Conservation (phyloP, 495 filamentous ascomycete genomes). For the Jackrogersella minutella region DNA sequence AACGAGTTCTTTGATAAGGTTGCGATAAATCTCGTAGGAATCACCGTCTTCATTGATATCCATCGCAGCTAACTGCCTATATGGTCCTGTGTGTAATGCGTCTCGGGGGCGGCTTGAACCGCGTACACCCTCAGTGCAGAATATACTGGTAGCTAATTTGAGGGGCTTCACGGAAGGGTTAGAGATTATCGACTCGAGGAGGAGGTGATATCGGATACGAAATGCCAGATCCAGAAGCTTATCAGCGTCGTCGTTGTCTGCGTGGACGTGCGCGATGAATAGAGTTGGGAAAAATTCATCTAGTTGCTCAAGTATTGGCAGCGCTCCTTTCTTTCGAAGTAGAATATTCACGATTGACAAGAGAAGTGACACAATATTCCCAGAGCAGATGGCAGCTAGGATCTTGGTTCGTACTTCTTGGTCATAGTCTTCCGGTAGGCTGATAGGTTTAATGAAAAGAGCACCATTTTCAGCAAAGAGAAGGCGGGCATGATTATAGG, state of each 20-base stretch:
- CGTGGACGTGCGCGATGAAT: background rate
- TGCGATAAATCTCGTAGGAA: background rate
- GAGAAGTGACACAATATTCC: conserved; percentile 40
- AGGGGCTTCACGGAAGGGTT: conserved; percentile 12
- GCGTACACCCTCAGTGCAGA: conserved; percentile 17
- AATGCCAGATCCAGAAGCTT: conserved; percentile 25
- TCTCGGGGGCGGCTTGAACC: conserved; percentile 6
- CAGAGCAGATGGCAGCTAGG: conserved; percentile 24
- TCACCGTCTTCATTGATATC: conserved; percentile 6
- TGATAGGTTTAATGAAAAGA: conserved; percentile 30
- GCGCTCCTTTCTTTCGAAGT: background rate
- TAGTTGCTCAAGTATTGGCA: conserved; percentile 30
- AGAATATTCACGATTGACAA: conserved; percentile 24
- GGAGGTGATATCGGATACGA: conserved; percentile 27
- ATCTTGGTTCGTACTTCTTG: conserved; percentile 12
- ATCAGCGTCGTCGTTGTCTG: background rate
- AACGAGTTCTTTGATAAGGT: conserved; percentile 16
- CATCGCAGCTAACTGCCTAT: conserved; percentile 24
- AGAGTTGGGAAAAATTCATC: conserved; percentile 27
- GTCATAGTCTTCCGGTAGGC: conserved; percentile 21
- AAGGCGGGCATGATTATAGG: conserved; percentile 28
- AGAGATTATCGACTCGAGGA: conserved; percentile 19
- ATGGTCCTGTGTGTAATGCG: conserved; percentile 24
- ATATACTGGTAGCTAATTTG: conserved; percentile 28
- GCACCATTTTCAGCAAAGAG: conserved; percentile 14